Base-by-base conservation (phyloP, 352 stramenopile genomes). In the Phytophthora chlamydospora region DNA sequence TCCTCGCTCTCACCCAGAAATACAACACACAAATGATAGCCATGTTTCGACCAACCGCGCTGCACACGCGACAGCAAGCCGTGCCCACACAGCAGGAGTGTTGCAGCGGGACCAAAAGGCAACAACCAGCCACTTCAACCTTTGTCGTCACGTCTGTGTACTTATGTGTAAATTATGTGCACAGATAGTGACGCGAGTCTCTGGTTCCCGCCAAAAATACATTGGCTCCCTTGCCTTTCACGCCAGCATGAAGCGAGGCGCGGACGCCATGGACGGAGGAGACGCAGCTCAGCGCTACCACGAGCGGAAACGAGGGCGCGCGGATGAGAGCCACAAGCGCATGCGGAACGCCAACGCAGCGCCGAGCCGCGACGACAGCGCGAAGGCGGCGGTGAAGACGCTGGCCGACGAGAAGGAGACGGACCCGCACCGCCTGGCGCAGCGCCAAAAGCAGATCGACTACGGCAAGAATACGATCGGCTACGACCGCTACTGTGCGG, bases 361-460 rank as follows among this genome's bases (percentile, higher is more conserved):
- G 14, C 36, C 4, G 1, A 16, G 21, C 17, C 14, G 33, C 27
- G 46, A 34, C 32, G 32, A 41, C 13, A 39, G 13, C 40, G n/a
- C 24, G 6, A 16, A 27, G 12, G 55, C 53, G 3, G 60, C 50
- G 11, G 78, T 91, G 39, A 73, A 68, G 17, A 80, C 82, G 29
- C 59, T 91, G 34, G 72, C 75, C 16, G 73, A 80, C 14, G 70
- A 89, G 57, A 84, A 81, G 19, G 90, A 97, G 71, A 79, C 68
- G 11, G 86, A 96, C 50, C 64, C 80, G n/a, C 87, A 91, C 19
- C 80, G 88, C 32, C 66, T 97, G 19, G 76, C 83, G 17, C 89
- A 97, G 74, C 85, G 90, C n/a, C 89, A 97, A 65, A 97, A 97
- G 76, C 90, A 97, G 64, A 95, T 97, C 53, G 89, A 97, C 64